phyloP scores from a whole-genome alignment of 306 rosid species.

The Fragaria ananassa region DNA sequence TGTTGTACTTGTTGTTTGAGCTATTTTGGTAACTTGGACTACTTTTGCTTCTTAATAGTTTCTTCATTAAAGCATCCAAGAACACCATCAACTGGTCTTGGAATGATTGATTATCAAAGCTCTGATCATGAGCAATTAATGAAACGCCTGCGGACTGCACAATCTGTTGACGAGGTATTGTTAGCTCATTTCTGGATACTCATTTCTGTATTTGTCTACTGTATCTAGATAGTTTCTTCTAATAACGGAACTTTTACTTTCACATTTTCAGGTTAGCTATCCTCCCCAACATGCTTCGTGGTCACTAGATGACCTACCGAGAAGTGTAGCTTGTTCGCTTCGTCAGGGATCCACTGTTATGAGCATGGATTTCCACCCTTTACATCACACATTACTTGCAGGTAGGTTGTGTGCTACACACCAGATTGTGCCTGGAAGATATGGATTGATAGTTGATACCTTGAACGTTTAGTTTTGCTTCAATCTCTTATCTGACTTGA shows the following conservation, averaged over 20 bases:
- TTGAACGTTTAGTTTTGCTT: neutral
- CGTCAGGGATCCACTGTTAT: constrained; percentile 40
- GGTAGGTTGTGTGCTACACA: constrained; percentile 34
- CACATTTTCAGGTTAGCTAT: constrained; percentile 35
- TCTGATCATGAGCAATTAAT: constrained; percentile 40
- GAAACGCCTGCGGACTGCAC: constrained; percentile 52
- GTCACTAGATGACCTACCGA: constrained; percentile 46
- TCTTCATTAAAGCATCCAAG: constrained; percentile 53
- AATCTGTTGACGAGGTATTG: constrained; percentile 52
- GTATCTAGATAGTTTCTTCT: neutral
- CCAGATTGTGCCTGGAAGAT: neutral
- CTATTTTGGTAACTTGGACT: constrained; percentile 11
- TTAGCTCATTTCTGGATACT: neutral
- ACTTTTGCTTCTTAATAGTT: constrained; percentile 31
- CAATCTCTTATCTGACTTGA: constrained; percentile 15
- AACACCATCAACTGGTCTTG: constrained; percentile 39
- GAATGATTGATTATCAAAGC: constrained; percentile 46
- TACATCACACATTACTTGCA: constrained; percentile 44
- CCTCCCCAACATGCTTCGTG: constrained; percentile 33
- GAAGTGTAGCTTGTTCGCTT: constrained; percentile 37
- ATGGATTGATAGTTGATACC: neutral
- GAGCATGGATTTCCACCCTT: constrained; percentile 63
- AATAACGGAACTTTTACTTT: neutral
- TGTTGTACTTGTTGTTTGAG: neutral
- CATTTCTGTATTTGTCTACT: neutral